Percentiles rank a stretch among this genome's conserved stretches.
Conservation (phyloP, 2,329 filamentous ascomycete genomes). For the Ophiostoma fasciatum region DNA sequence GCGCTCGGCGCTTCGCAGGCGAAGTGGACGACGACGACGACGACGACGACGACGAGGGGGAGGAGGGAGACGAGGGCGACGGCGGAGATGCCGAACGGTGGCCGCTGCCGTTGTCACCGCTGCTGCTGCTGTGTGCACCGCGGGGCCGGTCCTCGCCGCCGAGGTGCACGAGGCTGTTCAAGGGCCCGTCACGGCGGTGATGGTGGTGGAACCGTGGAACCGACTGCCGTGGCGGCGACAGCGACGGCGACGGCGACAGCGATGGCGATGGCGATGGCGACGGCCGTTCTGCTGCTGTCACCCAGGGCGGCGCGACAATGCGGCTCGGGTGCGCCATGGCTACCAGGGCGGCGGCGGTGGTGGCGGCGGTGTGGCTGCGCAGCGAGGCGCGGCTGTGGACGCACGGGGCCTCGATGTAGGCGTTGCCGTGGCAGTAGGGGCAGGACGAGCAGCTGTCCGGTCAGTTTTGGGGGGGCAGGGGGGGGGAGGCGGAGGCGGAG, state of each 20-base stretch:
- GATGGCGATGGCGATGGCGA: neutral
- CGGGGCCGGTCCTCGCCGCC: too few relatives aligned
- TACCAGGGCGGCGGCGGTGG: neutral
- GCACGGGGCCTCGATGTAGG: conserved; percentile 8
- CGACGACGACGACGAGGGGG: conserved; percentile 1
- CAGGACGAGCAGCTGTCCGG: conserved; percentile 7
- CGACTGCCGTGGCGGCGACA: neutral
- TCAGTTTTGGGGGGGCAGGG: too few relatives aligned
- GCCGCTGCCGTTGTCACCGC: neutral
- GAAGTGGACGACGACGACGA: neutral
- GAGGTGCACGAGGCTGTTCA: too few relatives aligned
- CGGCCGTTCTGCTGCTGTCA: neutral
- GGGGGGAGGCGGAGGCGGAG: too few relatives aligned
- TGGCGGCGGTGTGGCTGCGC: neutral
- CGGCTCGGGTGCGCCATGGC: too few relatives aligned
- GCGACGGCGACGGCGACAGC: neutral
- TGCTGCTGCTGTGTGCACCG: too few relatives aligned
- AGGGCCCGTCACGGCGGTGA: too few relatives aligned
- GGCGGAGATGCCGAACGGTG: too few relatives aligned
- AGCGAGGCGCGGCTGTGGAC: neutral
- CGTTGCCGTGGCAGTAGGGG: conserved; percentile 6
- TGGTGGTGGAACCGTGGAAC: neutral
- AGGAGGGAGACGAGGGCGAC: neutral
- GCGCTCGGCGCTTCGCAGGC: neutral
- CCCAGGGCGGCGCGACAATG: neutral